phyloP scores from a whole-genome alignment of 768 basidiomycete genomes.

The Boletus rufocinnamomeus region DNA sequence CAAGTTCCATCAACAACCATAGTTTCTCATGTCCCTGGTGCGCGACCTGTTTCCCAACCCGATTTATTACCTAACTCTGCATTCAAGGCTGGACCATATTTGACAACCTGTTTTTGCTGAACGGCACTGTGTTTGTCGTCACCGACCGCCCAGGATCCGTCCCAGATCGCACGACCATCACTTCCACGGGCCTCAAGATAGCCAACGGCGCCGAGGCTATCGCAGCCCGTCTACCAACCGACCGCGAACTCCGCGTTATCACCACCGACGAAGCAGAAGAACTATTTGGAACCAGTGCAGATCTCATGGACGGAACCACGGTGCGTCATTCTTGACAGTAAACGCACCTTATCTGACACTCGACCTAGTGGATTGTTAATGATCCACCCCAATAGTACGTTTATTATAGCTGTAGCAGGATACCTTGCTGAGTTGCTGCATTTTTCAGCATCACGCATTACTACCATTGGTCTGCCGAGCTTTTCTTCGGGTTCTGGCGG shows the following conservation, averaged over 20 bases:
- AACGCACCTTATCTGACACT: slow-evolving; percentile 6
- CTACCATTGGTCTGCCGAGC: slow-evolving; percentile 92
- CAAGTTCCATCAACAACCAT: slow-evolving; percentile 62
- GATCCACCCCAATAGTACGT: slow-evolving; percentile 85
- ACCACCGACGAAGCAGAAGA: slow-evolving; percentile 61
- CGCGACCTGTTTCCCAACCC: neutral
- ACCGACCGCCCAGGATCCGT: slow-evolving; percentile 65
- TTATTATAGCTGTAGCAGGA: no score
- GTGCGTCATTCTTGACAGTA: slow-evolving; percentile 39
- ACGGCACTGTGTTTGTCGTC: slow-evolving; percentile 83
- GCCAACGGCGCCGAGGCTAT: slow-evolving; percentile 56
- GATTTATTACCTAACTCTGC: neutral
- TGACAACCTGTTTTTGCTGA: slow-evolving; percentile 77
- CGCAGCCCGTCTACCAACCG: slow-evolving; percentile 65
- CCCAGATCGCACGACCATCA: slow-evolving; percentile 68
- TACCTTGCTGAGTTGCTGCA: neutral
- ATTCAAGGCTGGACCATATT: slow-evolving; percentile 85
- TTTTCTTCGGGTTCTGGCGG: slow-evolving; percentile 91
- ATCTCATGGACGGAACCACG: slow-evolving; percentile 72
- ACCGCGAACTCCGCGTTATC: slow-evolving; percentile 79
- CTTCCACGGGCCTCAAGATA: slow-evolving; percentile 66
- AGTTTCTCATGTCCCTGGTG: slow-evolving; percentile 76
- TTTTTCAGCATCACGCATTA: slow-evolving; percentile 78
- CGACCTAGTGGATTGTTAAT: slow-evolving; percentile 69
- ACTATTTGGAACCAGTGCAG: slow-evolving; percentile 73